phyloP scores from a whole-genome alignment of 2,329 filamentous ascomycete species.

The Fonsecaea multimorphosa region DNA sequence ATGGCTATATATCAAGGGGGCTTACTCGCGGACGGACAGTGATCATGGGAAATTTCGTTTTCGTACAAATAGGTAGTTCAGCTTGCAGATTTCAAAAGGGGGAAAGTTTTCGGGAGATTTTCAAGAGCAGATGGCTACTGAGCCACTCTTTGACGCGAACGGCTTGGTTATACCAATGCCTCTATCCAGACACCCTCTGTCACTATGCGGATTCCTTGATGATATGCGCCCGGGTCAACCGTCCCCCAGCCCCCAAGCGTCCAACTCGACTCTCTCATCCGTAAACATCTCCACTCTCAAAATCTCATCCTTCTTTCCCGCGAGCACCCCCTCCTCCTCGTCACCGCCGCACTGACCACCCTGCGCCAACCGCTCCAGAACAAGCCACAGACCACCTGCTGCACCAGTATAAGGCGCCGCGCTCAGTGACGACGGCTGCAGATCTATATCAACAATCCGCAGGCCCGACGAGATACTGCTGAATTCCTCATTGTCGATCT shows the following conservation, averaged over 20 bases:
- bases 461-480: slow-evolving; percentile 70
- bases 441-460: slow-evolving; percentile 74
- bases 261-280: slow-evolving; percentile 53
- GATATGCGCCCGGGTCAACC: slow-evolving; percentile 12
- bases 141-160: not conserved
- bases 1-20: too few species aligned
- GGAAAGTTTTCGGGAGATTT: not conserved
- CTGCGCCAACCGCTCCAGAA: slow-evolving; percentile 73
- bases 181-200: not conserved
- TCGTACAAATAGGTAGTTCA: not conserved
- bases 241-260: slow-evolving; percentile 33
- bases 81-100: not conserved
- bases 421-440: slow-evolving; percentile 68
- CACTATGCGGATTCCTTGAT: not conserved
- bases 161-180: not conserved
- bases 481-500: slow-evolving; percentile 71
- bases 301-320: slow-evolving; percentile 40
- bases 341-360: slow-evolving; percentile 50
- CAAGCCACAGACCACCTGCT: slow-evolving; percentile 72
- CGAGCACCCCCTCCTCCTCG: not conserved
- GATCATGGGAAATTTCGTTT: not conserved
- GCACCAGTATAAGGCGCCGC: too few species aligned
- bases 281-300: slow-evolving; percentile 51
- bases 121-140: not conserved
- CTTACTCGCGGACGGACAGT: too few species aligned